phyloP scores from a whole-genome alignment of 495 filamentous ascomycete species.

The Xeromyces bisporus region DNA sequence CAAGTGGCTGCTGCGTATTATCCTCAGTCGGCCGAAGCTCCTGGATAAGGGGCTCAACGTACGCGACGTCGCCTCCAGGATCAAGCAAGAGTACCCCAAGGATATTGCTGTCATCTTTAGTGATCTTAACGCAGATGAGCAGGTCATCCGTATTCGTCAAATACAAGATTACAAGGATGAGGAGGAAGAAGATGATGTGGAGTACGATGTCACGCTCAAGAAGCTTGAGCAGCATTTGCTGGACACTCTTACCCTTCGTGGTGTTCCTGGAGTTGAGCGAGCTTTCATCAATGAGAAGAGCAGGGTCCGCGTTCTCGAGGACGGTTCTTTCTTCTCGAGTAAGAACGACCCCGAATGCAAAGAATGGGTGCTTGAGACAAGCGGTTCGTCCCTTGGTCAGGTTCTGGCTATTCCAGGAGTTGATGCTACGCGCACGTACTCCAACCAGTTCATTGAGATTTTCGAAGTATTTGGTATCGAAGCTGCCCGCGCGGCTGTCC shows the following conservation, averaged over 20 bases:
- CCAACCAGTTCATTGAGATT: conserved; percentile 88
- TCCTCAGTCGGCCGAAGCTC: conserved; percentile 82
- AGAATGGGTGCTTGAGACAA: conserved; percentile 92
- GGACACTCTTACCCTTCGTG: conserved; percentile 75
- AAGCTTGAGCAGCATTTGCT: conserved; percentile 78
- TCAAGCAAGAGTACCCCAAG: conserved; percentile 73
- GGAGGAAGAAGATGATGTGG: conserved; percentile 61
- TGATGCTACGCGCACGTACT: conserved; percentile 74
- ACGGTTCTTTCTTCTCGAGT: conserved; percentile 50
- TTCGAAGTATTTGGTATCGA: conserved; percentile 93
- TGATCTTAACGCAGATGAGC: conserved; percentile 93
- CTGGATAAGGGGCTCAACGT: conserved; percentile 87
- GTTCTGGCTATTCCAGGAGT: conserved; percentile 80
- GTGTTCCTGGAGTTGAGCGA: conserved; percentile 70
- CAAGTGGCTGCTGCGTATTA: conserved; percentile 85
- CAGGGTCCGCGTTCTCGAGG: conserved; percentile 40
- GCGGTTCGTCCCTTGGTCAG: conserved; percentile 64
- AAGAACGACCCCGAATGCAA: conserved; percentile 58
- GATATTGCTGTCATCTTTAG: conserved; percentile 91
- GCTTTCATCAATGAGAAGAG: conserved; percentile 81
- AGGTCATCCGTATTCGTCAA: conserved; percentile 84
- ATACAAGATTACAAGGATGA: conserved; percentile 55
- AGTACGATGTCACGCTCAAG: conserved; percentile 83
- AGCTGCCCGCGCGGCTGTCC: conserved; percentile 67
- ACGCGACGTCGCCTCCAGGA: conserved; percentile 75